Evolutionary conservation across 1,284 basidiomycete genomes (phyloP).

Genomic region (Cystobasidium pallidum): DNA sequence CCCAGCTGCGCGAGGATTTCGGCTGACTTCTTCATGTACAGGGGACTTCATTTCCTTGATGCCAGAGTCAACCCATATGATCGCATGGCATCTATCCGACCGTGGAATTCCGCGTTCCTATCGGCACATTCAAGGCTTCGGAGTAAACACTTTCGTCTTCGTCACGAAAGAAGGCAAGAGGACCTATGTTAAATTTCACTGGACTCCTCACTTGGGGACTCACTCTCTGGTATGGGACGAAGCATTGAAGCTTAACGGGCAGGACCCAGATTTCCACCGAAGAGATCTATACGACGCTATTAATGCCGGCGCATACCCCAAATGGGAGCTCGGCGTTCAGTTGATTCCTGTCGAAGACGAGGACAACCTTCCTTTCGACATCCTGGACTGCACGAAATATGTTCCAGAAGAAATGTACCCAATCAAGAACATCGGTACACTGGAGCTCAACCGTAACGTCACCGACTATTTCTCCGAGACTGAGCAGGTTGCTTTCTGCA

Average conservation of each 20-base stretch:
- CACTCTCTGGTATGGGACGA: conserved; percentile 86
- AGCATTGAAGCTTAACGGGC: conserved; percentile 76
- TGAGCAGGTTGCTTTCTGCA: conserved; percentile 77
- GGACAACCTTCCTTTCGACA: conserved; percentile 77
- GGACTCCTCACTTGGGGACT: conserved; percentile 71
- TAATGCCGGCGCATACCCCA: conserved; percentile 23
- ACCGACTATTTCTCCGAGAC: conserved; percentile 77
- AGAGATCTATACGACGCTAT: conserved; percentile 44
- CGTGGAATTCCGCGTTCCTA: conserved; percentile 76
- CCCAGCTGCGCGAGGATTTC: conserved; percentile 61
- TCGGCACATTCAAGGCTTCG: conserved; percentile 75
- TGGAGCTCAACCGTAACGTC: conserved; percentile 66
- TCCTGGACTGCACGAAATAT: conserved; percentile 80
- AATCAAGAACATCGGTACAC: conserved; percentile 71
- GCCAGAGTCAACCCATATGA: conserved; percentile 68
- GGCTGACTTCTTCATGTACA: conserved; percentile 4
- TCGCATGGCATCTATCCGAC: conserved; percentile 82
- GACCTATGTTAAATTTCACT: conserved; percentile 83
- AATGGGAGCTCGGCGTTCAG: conserved; percentile 77
- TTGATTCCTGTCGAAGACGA: conserved; percentile 68
- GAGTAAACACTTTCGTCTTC: conserved; percentile 58
- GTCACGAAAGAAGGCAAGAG: conserved; percentile 68
- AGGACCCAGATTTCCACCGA: conserved; percentile 62
- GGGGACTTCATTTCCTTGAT: conserved; percentile 58
- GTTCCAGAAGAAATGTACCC: conserved; percentile 79